Conservation (phyloP, 163 green algal genomes). For the Trebouxiophyceae sp. region DNA sequence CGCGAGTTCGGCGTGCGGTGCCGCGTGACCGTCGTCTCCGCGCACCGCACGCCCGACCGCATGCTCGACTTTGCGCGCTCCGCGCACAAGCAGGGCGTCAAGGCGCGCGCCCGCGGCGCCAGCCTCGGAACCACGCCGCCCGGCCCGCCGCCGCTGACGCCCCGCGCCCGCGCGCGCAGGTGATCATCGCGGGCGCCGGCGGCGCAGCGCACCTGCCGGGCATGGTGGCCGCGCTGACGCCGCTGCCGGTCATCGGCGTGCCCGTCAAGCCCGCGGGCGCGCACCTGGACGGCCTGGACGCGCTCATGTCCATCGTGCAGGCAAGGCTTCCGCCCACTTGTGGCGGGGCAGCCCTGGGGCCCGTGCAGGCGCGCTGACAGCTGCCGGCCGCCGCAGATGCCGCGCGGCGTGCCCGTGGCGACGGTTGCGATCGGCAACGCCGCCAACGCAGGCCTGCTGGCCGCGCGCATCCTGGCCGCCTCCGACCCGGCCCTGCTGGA, state of each 20-base stretch:
- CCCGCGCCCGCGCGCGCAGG: constrained; percentile 11
- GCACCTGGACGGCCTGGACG: constrained; percentile 90
- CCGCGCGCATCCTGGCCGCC: constrained; percentile 73
- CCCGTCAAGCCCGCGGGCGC: constrained; percentile 76
- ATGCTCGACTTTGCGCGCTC: constrained; percentile 90
- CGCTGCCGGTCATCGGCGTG: constrained; percentile 94
- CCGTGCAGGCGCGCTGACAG: too few species aligned
- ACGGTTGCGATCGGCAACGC: constrained; percentile 95
- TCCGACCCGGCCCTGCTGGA: constrained; percentile 51
- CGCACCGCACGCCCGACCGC: constrained; percentile 87
- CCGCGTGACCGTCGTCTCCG: constrained; percentile 89
- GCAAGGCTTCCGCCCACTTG: constrained; percentile 6
- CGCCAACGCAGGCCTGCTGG: constrained; percentile 89
- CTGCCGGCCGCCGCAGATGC: constrained; percentile 55
- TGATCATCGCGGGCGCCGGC: constrained; percentile 81
- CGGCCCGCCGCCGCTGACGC: not conserved
- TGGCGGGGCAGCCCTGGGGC: too few species aligned
- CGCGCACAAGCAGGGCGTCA: constrained; percentile 70
- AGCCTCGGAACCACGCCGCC: too few species aligned
- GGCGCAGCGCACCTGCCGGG: constrained; percentile 95
- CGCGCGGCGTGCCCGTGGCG: constrained; percentile 71
- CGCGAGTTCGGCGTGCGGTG: constrained; percentile 78
- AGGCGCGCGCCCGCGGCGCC: too few species aligned
- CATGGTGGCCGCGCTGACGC: constrained; percentile 95
- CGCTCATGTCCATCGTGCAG: constrained; percentile 92